phyloP scores from a whole-genome alignment of 2,329 filamentous ascomycete genomes.

The Claviceps sp. region DNA sequence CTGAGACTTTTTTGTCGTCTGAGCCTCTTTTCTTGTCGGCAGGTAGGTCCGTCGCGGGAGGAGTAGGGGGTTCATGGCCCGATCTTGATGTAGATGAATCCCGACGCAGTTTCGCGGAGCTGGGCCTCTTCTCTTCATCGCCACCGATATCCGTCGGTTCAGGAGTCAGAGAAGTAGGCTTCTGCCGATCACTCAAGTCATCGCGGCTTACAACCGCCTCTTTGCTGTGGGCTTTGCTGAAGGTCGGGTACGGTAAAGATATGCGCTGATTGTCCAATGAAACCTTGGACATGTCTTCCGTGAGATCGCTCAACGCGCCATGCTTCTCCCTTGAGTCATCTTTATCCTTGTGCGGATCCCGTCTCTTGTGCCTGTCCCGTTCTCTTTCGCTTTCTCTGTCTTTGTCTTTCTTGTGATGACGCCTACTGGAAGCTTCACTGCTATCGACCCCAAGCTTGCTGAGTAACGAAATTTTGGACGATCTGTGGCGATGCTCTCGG shows the following conservation, averaged over 20 bases:
- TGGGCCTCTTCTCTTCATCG: constrained; percentile 25
- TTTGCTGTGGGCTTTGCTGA: constrained; percentile 86
- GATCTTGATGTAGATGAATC: constrained; percentile 26
- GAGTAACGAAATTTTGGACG: constrained; percentile 27
- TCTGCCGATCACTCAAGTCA: constrained; percentile 23
- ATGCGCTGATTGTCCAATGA: constrained; percentile 29
- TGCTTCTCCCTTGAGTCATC: constrained; percentile 14
- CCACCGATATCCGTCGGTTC: constrained; percentile 59
- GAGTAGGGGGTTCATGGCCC: constrained; percentile 42
- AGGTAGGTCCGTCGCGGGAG: constrained; percentile 49
- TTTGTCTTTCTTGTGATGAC: constrained; percentile 18
- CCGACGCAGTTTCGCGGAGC: constrained; percentile 30
- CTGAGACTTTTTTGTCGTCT: constrained; percentile 17
- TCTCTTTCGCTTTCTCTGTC: constrained; percentile 18
- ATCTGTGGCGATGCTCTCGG: constrained; percentile 23
- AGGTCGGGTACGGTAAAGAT: constrained; percentile 61
- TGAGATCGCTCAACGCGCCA: constrained; percentile 34
- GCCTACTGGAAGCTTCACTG: constrained; percentile 25
- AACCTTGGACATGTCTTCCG: constrained; percentile 30
- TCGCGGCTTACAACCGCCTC: constrained; percentile 60
- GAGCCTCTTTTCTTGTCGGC: constrained; percentile 26
- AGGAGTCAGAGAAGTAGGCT: constrained; percentile 44
- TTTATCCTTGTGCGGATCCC: constrained; percentile 21
- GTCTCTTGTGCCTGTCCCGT: constrained; percentile 22
- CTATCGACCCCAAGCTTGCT: constrained; percentile 26